Evolutionary conservation across 257 asterid genomes (phyloP).

Genomic region (Solanum pennellii): DNA sequence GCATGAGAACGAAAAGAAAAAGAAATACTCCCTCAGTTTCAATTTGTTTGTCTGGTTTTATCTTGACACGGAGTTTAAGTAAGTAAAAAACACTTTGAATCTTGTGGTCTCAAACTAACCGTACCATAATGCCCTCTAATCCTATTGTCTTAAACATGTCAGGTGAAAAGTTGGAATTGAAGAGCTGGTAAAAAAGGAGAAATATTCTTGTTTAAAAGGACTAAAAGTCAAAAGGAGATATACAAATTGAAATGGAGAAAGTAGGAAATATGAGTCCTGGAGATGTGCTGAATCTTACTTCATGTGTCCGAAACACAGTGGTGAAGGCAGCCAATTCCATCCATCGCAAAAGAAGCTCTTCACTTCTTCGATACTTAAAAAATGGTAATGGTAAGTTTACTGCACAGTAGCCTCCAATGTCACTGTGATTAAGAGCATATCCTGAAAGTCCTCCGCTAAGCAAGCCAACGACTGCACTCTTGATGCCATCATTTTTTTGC

Average conservation of each 20-base stretch:
- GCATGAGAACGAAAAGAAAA: not conserved
- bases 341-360: conserved; percentile 88
- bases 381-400: conserved; percentile 69
- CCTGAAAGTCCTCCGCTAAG: conserved; percentile 87
- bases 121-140: not conserved
- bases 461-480: conserved; percentile 84
- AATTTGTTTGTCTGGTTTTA: not conserved
- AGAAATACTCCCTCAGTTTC: accelerated
- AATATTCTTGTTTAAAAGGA: not conserved
- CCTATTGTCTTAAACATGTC: not conserved
- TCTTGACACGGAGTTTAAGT: not conserved
- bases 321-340: conserved; percentile 92
- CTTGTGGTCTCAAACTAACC: not conserved
- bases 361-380: conserved; percentile 62
- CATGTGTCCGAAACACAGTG: conserved; percentile 81
- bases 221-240: not conserved
- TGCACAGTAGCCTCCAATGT: conserved; percentile 89
- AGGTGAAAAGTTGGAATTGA: not conserved
- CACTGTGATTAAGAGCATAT: conserved; percentile 86
- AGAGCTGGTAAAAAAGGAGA: not conserved
- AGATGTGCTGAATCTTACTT: conserved; percentile 34
- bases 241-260: not conserved
- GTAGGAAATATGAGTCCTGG: not conserved
- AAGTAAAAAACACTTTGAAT: not conserved
- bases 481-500: conserved; percentile 94